A percentile compares a stretch with the other conserved stretches of the same genome.
phyloP scores from a whole-genome alignment of 2,329 filamentous ascomycete species.

The Nannizzia gypsea region DNA sequence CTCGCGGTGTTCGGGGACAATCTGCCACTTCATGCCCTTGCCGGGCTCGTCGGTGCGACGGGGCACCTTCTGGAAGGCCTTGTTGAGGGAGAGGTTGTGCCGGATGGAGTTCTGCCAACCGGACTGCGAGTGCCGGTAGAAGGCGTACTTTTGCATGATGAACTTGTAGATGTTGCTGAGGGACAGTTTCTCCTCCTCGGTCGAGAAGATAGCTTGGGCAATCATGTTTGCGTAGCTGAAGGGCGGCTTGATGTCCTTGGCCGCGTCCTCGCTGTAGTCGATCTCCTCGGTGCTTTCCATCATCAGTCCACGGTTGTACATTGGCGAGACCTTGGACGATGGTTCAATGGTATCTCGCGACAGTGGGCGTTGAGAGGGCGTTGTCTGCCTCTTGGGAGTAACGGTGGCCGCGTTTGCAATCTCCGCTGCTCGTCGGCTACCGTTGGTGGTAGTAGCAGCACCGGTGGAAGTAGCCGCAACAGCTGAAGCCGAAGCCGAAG shows the following conservation, averaged over 20 bases:
- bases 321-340: constrained; percentile 32
- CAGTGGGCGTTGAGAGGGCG: constrained; percentile 14
- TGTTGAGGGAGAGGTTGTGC: constrained; percentile 90
- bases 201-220: constrained; percentile 85
- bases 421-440: background rate
- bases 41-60: constrained; percentile 88
- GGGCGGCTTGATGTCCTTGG: constrained; percentile 85
- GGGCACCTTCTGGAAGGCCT: constrained; percentile 86
- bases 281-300: constrained; percentile 44
- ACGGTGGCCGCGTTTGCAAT: constrained; percentile 1
- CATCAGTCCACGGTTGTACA: constrained; percentile 41
- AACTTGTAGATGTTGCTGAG: constrained; percentile 86
- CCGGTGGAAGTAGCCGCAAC: constrained; percentile 4
- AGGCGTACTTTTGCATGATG: constrained; percentile 84
- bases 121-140: constrained; percentile 72
- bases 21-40: constrained; percentile 99
- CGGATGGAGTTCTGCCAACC: constrained; percentile 99
- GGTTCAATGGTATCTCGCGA: constrained; percentile 12
- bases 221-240: constrained; percentile 97
- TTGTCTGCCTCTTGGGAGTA: constrained; percentile 34
- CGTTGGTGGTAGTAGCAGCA: constrained; percentile 9
- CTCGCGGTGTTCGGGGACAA: constrained; percentile 69
- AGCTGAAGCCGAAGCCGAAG: no score
- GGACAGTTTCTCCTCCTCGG: constrained; percentile 76
- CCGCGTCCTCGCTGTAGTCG: constrained; percentile 60